Evolutionary conservation across 306 rosid genomes (phyloP).

Genomic region (Cucumis sativus): DNA sequence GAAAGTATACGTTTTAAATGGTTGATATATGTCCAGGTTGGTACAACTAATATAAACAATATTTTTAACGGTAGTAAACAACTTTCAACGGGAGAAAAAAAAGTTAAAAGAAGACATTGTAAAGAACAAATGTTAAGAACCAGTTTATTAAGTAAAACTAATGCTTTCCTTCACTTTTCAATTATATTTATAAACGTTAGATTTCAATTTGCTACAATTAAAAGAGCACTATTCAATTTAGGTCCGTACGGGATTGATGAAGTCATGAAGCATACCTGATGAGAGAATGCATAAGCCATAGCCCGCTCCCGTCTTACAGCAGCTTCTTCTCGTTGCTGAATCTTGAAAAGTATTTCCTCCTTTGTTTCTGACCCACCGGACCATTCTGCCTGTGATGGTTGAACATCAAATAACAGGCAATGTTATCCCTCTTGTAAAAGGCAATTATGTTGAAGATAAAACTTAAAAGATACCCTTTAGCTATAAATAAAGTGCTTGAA

Average conservation of each 20-base stretch:
- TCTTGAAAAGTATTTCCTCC: constrained; percentile 60
- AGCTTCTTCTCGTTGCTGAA: constrained; percentile 68
- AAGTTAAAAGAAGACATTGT: neutral
- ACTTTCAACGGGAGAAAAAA: neutral
- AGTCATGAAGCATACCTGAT: constrained; percentile 38
- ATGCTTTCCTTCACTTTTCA: neutral
- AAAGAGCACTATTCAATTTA: neutral
- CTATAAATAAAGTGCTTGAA: neutral
- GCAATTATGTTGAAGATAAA: neutral
- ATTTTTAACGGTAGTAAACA: neutral
- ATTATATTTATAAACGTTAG: neutral
- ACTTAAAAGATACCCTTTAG: neutral
- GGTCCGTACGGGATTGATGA: neutral
- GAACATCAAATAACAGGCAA: neutral
- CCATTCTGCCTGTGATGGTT: constrained; percentile 49
- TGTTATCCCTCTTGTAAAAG: neutral
- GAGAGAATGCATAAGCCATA: constrained; percentile 80
- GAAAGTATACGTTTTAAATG: neutral
- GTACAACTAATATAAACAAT: neutral
- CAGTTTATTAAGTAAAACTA: neutral
- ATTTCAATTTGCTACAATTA: neutral
- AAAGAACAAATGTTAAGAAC: neutral
- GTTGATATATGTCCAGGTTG: neutral
- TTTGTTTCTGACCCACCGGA: constrained; percentile 65
- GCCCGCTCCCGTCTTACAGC: constrained; percentile 58